Evolutionary conservation across 768 basidiomycete species (phyloP), one percentile per base, ranked within the genome.

Genomic region (Auricularia cornea): DNA sequence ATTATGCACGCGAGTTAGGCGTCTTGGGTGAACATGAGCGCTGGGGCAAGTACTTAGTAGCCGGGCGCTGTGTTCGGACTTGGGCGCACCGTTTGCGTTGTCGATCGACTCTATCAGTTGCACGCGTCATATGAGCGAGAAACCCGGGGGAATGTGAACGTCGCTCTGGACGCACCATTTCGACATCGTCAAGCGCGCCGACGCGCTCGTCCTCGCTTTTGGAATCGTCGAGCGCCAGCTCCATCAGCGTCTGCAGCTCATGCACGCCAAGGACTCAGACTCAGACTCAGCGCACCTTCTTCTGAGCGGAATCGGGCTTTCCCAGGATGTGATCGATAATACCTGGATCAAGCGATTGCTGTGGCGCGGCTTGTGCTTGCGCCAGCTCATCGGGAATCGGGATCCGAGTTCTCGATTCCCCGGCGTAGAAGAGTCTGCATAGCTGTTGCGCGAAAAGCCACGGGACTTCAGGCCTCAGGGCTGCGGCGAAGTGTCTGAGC

Each of bases 71-170:
- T 14, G 16, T 8, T 8, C 16, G 10, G 35, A 8, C 10, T 14
- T 10, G 6, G n/a, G 8, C 11, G 30, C 31, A 87, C 93, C 83
- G 70, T 93, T 95, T 0, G 94, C 93, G 72, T 96, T 96, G 69
- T 96, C 94, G 61, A 96, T 92, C 44, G 83, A 83, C 72, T 96
- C 92, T 62, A 95, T 80, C 31, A 95, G 78, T 92, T 94, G 67
- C 12, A 56, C 41, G 16, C 28, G 18, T 48, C 54, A 23, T 23
- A 32, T 41, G 30, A 63, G 30, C 18, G 31, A 30, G 2, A 12
- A 54, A 54, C 35, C 54, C 41, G n/a, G 23, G 64, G 16, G 32
- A n/a, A n/a, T n/a, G n/a, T n/a, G n/a, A n/a, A n/a, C n/a, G n/a
- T n/a, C n/a, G n/a, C n/a, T n/a, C n/a, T n/a, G 6, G 10, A 72